Evolutionary conservation across 768 basidiomycete genomes (phyloP), one percentile per base, ranked within the genome.

Genomic region (Suillus subalutaceus): DNA sequence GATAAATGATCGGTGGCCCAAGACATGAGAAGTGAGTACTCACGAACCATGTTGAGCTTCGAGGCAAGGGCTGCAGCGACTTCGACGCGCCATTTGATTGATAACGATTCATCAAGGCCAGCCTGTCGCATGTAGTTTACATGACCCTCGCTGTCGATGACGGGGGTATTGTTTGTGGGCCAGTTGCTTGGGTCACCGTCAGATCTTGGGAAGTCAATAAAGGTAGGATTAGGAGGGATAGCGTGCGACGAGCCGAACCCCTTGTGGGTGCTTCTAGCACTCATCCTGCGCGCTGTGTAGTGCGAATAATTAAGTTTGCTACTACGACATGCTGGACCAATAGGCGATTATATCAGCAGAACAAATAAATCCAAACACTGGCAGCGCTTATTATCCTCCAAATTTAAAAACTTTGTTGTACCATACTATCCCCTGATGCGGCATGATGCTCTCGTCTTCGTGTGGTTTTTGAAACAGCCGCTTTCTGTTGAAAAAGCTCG

Each of bases 111-210:
- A 60, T 90, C 85, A 23, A 84, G 70, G 23, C 73, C 77, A 2
- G 91, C 74, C 2, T 79, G 81, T 18, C 85, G 82, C 85, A 90
- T 90, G 75, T 76, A 94, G 72, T 94, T 94, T 38, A 94, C 88
- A 63, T 86, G 79, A 16, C 90, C 89, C 9, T 88, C 87, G 8
- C 64, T 44, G 71, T 90, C 88, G 26, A 90, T 81, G 8, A 79
- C 68, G 64, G 80, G 79, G 15, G 79, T 81, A 4, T 84, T 89
- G 63, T 89, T 86, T 20, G 72, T 75, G 2, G 92, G 92, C 86
- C 88, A 90, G 20, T 76, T 76, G 3, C 62, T 61, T 1, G 74
- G 41, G 65, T 86, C 80, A 18, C 90, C 92, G 64, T 94, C 92
- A 0, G 86, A 83, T 44, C 85, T 75, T 30, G 80, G 75, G 66